A percentile compares a stretch with the other conserved stretches of the same genome.
These are phyloP conservation scores for Ilyonectria robusta DNA, from an alignment of 2,329 filamentous ascomycete genomes.

Conservation along the genomic window DNA sequence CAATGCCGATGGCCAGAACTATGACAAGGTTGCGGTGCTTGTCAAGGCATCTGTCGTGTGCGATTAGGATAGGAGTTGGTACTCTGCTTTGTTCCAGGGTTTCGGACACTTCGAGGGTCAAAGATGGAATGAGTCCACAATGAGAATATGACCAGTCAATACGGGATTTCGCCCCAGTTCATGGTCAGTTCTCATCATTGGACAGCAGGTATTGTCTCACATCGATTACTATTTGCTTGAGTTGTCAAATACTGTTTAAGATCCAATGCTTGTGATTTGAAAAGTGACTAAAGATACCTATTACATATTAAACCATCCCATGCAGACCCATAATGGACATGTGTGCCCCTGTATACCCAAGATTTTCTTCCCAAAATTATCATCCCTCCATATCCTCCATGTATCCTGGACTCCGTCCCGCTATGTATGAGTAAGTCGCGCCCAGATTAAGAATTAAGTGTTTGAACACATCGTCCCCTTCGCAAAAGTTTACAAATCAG, in stretches of 20 bases:
- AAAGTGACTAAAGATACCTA: constrained; percentile 28
- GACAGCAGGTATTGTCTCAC: neutral
- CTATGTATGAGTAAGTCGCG: neutral
- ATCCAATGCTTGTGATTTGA: constrained; percentile 16
- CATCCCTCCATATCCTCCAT: constrained; percentile 17
- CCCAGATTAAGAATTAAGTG: constrained; percentile 21
- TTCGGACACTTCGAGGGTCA: neutral
- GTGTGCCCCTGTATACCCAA: constrained; percentile 7
- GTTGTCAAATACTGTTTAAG: neutral
- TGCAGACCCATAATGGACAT: constrained; percentile 16
- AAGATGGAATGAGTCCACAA: neutral
- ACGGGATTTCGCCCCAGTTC: neutral
- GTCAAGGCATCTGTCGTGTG: constrained; percentile 34
- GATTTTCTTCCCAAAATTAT: neutral
- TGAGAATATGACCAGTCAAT: neutral
- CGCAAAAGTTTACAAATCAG: constrained; percentile 9
- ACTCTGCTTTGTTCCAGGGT: neutral
- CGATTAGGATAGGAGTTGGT: neutral
- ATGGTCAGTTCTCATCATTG: neutral
- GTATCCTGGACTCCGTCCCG: neutral
- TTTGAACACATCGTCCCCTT: neutral
- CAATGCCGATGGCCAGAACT: constrained; percentile 29
- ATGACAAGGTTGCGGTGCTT: neutral
- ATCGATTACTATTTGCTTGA: neutral
- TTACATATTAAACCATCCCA: constrained; percentile 30